Base-by-base conservation (phyloP, 75 land plant species). In the Pseudotsuga menziesii region DNA sequence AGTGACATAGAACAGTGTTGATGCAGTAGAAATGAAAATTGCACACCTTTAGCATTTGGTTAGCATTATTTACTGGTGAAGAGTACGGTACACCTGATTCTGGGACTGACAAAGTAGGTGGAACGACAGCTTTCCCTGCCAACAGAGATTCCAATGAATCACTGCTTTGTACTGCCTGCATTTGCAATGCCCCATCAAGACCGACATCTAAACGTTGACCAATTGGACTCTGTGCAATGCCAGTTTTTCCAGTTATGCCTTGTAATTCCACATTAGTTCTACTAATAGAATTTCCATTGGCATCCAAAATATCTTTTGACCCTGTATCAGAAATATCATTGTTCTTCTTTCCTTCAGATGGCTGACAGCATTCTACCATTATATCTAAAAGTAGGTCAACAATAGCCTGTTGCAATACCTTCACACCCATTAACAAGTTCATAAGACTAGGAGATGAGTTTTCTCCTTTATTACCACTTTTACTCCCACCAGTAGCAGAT, bases 341-440 rank as follows among this genome's bases (percentile, higher is more conserved):
- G 55, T 26, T 57, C 62, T 80, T 85, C 62, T 80, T 85, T 32
- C 56, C 72, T 71, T 80, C 83, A 61, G 85, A 79, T 32, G 86
- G 79, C 64, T 83, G 85, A 63, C 88, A 86, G 60, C 88, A 86
- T 55, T 86, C 88, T 52, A 86, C 88, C 88, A 86, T 86, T 15
- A 86, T 86, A 66, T 86, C 88, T 57, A 86, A 76, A 13, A 86
- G 86, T 74, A 86, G 62, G 83, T 86, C 88, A 48, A 82, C 82
- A 56, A 86, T 86, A 57, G 88, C 88, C 78, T 86, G 88, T 44
- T 86, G 88, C 55, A 86, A 81, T 25, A 86, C 88, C 61, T 86
- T 86, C 75, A 86, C 88, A 63, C 88, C 88, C 88, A 86, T 86
- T 72, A 86, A 56, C 82, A 86, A 77, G 85, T 86, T 86, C 85